phyloP scores from a whole-genome alignment of 1,139 yeast species.

The Debaryomyces subglobosus region DNA sequence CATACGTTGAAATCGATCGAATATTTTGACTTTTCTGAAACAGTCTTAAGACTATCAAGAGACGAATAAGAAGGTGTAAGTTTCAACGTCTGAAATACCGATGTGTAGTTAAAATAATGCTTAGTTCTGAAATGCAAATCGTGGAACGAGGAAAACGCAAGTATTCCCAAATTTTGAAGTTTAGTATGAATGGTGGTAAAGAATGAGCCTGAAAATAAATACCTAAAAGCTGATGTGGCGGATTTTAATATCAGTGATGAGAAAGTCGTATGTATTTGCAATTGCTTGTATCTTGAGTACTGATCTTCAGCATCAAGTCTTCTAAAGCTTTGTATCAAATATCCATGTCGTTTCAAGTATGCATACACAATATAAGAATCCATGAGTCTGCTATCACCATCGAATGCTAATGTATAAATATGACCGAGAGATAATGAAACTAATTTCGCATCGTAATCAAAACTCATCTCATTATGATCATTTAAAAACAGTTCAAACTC shows the following conservation, averaged over 20 bases:
- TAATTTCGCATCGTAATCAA: slow-evolving; percentile 25
- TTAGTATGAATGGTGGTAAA: not conserved
- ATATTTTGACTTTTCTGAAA: slow-evolving; percentile 6
- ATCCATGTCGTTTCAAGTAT: slow-evolving; percentile 78
- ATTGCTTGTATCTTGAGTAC: slow-evolving; percentile 12
- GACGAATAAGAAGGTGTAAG: slow-evolving; percentile 33
- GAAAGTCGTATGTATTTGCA: not conserved
- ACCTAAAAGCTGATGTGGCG: not conserved
- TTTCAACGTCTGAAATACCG: slow-evolving; percentile 41
- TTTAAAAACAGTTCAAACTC: slow-evolving; percentile 20
- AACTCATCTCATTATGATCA: slow-evolving; percentile 25
- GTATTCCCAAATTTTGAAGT: slow-evolving; percentile 13
- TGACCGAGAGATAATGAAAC: slow-evolving; percentile 64
- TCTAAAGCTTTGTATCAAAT: slow-evolving; percentile 54
- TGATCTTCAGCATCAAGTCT: slow-evolving; percentile 10
- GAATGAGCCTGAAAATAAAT: not conserved
- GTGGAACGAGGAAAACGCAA: slow-evolving; percentile 17
- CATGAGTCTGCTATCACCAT: slow-evolving; percentile 39
- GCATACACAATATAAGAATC: slow-evolving; percentile 74
- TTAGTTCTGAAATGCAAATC: slow-evolving; percentile 21
- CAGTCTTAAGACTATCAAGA: slow-evolving; percentile 20
- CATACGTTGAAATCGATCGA: slow-evolving; percentile 65
- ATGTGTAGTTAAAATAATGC: slow-evolving; percentile 41
- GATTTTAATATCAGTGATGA: not conserved
- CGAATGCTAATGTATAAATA: slow-evolving; percentile 58